A percentile compares a stretch with the other conserved stretches of the same genome.
Conservation (phyloP, 2,329 filamentous ascomycete genomes). For the Achaetomium macrosporum region DNA sequence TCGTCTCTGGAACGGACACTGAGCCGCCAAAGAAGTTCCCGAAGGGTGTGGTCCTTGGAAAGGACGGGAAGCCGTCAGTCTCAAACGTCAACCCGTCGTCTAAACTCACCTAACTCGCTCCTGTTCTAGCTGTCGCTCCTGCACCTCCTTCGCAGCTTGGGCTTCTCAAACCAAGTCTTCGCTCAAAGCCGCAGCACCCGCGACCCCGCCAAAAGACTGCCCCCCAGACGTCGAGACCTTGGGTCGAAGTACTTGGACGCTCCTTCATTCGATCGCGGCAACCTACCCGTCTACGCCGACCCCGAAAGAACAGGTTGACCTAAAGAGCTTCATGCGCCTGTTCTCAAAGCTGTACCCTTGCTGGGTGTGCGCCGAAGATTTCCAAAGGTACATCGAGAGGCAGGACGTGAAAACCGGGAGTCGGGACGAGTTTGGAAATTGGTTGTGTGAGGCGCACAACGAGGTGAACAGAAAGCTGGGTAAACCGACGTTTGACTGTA, state of each 20-base stretch:
- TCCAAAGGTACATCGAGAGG: slow-evolving; percentile 70
- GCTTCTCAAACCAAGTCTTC: slow-evolving; percentile 46
- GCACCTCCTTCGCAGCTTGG: slow-evolving; percentile 62
- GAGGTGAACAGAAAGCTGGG: slow-evolving; percentile 85
- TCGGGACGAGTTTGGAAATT: slow-evolving; percentile 67
- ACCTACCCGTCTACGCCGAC: slow-evolving; percentile 71
- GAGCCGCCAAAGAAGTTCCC: slow-evolving; percentile 51
- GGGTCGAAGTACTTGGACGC: slow-evolving; percentile 85
- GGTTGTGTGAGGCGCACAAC: slow-evolving; percentile 84
- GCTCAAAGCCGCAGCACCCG: slow-evolving; percentile 37
- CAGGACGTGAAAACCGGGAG: slow-evolving; percentile 58
- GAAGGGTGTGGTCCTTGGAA: slow-evolving; percentile 68
- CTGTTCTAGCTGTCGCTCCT: slow-evolving; percentile 58
- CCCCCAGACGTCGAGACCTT: slow-evolving; percentile 85
- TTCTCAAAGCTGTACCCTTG: slow-evolving; percentile 91
- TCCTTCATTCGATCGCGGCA: slow-evolving; percentile 87
- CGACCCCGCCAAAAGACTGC: slow-evolving; percentile 52
- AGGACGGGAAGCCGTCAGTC: slow-evolving; percentile 78
- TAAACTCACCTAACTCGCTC: background rate
- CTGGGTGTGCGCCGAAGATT: slow-evolving; percentile 92
- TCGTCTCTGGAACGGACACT: slow-evolving; percentile 20
- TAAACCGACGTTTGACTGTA: slow-evolving; percentile 86
- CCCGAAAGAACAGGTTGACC: slow-evolving; percentile 64
- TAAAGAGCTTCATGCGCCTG: slow-evolving; percentile 68
- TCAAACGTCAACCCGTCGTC: background rate